These are phyloP conservation scores for Berkeleyomyces rouxiae DNA, from an alignment of 2,329 filamentous ascomycete species.

Conservation along the genomic window DNA sequence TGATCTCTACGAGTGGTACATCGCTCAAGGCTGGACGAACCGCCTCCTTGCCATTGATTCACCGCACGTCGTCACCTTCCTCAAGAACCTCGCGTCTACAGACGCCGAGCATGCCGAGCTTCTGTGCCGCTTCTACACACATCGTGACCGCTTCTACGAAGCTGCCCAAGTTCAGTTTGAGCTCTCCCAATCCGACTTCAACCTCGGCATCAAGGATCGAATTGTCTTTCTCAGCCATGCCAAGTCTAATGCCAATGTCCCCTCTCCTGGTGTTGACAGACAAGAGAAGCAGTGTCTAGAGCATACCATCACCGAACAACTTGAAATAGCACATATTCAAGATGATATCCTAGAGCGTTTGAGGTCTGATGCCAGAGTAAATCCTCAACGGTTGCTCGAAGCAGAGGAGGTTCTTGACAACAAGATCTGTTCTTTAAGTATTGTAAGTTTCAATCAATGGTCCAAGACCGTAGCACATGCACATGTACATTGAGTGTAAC, in stretches of 20 bases:
- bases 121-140: conserved; percentile 82
- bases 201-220: conserved; percentile 62
- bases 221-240: conserved; percentile 83
- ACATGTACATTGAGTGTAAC: not conserved
- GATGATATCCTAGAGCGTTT: conserved; percentile 75
- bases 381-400: conserved; percentile 42
- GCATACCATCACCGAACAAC: conserved; percentile 66
- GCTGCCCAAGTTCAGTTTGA: conserved; percentile 75
- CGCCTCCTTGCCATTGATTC: conserved; percentile 74
- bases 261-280: conserved; percentile 57
- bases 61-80: conserved; percentile 69
- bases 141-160: conserved; percentile 66
- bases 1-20: conserved; percentile 96
- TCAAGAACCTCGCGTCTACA: conserved; percentile 56
- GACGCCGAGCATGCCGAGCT: conserved; percentile 72
- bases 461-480: not conserved
- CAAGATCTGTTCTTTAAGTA: conserved; percentile 58
- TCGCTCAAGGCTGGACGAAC: conserved; percentile 67
- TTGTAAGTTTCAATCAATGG: conserved; percentile 36
- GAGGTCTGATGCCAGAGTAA: conserved; percentile 53
- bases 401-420: conserved; percentile 57
- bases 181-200: conserved; percentile 69
- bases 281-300: conserved; percentile 73
- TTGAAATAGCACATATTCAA: conserved; percentile 90
- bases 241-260: conserved; percentile 79